Evolutionary conservation across 495 filamentous ascomycete species (phyloP), one percentile per base, ranked within the genome.

Genomic region (Niebla homalea): DNA sequence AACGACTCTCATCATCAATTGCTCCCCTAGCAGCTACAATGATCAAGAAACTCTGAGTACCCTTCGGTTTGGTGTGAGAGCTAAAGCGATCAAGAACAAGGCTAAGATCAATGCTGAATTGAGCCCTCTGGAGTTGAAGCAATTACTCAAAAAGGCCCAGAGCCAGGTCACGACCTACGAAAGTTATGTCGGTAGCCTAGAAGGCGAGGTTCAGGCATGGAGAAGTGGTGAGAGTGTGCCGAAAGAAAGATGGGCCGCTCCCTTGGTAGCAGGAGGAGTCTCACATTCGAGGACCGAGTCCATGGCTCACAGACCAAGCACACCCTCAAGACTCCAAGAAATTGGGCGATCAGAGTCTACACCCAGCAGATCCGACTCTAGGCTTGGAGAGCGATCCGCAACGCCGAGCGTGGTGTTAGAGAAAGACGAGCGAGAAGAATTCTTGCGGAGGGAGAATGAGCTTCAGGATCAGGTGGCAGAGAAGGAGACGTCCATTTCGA

Each of bases 61-160:
- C 8, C 71, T 98, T 41, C 79, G 90, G 25, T 98, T 98, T 64
- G 92, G 92, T 74, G 90, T 95, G 64, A 75, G 92, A 58, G 92
- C 92, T 37, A 98, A 98, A 74, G 83, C 89, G 0, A 98, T 98
- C 68, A 96, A 98, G 82, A 97, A 98, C 70, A 97, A 96, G 74
- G 92, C 92, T 62, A 97, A 96, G 85, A 83, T 98, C 72, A 98
- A 98, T 64, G 89, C 89, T 38, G 92, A 98, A 63, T 76, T 97
- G 55, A 96, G 90, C 61, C 92, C 92, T 11, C 79, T 85, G 6
- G 93, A 98, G 63, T 74, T 98, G 71, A 97, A 97, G 70, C 74
- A 79, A 49, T 73, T 94, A 60, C 76, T 98, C 58, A 87, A 83
- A 65, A 95, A 94, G 68, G 85, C 89, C 21, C 90, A 95, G 64